These are phyloP conservation scores for Fusarium incarnatum DNA, from an alignment of 2,329 filamentous ascomycete species.

Conservation along the genomic window DNA sequence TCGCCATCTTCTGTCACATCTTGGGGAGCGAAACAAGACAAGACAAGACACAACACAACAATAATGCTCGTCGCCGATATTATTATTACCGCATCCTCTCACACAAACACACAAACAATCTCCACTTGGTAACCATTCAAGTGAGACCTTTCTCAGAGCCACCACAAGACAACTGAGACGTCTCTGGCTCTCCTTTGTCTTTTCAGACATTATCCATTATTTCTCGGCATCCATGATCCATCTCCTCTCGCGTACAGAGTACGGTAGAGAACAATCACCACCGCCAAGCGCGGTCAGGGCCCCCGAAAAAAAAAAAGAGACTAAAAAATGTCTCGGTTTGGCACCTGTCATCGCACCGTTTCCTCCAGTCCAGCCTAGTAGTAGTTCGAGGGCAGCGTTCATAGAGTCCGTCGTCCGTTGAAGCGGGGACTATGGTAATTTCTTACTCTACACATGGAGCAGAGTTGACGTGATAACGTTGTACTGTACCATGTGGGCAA, in stretches of 20 bases:
- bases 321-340: slow-evolving; percentile 28
- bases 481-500: slow-evolving; percentile 4
- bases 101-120: slow-evolving; percentile 5
- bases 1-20: slow-evolving; percentile 4
- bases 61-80: slow-evolving; percentile 5
- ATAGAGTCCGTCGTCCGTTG: slow-evolving; percentile 26
- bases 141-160: slow-evolving; percentile 31
- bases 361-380: neutral
- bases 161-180: slow-evolving; percentile 27
- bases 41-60: neutral
- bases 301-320: slow-evolving; percentile 5
- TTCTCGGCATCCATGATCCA: slow-evolving; percentile 33
- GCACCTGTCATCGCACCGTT: slow-evolving; percentile 25
- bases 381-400: slow-evolving; percentile 10
- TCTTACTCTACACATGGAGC: slow-evolving; percentile 16
- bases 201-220: slow-evolving; percentile 29
- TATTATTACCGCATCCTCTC: slow-evolving; percentile 11
- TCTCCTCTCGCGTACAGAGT: slow-evolving; percentile 15
- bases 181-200: slow-evolving; percentile 28
- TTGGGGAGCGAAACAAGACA: slow-evolving; percentile 4
- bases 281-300: slow-evolving; percentile 6
- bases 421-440: slow-evolving; percentile 28
- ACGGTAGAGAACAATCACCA: neutral
- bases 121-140: slow-evolving; percentile 17
- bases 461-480: slow-evolving; percentile 5